Evolutionary conservation across 1,284 basidiomycete genomes (phyloP).

Genomic region (Marasmius fiardii): DNA sequence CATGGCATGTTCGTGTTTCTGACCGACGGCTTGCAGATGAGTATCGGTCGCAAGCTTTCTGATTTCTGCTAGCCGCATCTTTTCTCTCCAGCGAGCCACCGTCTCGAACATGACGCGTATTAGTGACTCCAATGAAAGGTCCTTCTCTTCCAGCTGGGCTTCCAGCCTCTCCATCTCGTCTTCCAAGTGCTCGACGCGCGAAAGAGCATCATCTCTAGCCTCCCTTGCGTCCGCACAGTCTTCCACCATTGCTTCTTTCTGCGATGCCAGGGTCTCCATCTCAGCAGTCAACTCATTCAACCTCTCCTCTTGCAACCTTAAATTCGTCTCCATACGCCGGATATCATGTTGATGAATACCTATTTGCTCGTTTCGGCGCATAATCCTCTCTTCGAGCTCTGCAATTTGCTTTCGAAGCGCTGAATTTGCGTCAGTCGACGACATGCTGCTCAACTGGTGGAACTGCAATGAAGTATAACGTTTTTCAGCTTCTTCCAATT

Average conservation of each 20-base stretch:
- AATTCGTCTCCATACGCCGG: constrained; percentile 66
- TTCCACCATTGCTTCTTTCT: constrained; percentile 76
- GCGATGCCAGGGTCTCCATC: constrained; percentile 55
- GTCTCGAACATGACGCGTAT: constrained; percentile 34
- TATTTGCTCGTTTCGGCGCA: constrained; percentile 65
- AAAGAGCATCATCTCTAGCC: constrained; percentile 58
- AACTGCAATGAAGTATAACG: constrained; percentile 59
- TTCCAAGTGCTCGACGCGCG: constrained; percentile 53
- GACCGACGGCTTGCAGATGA: neutral
- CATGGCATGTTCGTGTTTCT: neutral
- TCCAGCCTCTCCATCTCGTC: constrained; percentile 43
- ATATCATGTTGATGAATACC: constrained; percentile 74
- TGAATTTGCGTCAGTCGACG: constrained; percentile 48
- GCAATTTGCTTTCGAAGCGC: constrained; percentile 59
- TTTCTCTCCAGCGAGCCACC: constrained; percentile 19
- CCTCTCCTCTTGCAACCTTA: constrained; percentile 68
- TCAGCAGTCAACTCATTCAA: constrained; percentile 63
- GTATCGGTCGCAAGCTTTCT: constrained; percentile 10
- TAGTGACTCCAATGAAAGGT: constrained; percentile 28
- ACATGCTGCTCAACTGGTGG: constrained; percentile 60
- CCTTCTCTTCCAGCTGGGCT: constrained; percentile 27
- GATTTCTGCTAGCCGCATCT: constrained; percentile 14
- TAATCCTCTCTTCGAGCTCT: constrained; percentile 58
- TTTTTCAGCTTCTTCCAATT: constrained; percentile 50
- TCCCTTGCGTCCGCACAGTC: constrained; percentile 73